Percentiles rank a stretch among this genome's conserved stretches.
Evolutionary conservation across 208 protist species (phyloP).

Genomic region (Zelonia costaricensis): DNA sequence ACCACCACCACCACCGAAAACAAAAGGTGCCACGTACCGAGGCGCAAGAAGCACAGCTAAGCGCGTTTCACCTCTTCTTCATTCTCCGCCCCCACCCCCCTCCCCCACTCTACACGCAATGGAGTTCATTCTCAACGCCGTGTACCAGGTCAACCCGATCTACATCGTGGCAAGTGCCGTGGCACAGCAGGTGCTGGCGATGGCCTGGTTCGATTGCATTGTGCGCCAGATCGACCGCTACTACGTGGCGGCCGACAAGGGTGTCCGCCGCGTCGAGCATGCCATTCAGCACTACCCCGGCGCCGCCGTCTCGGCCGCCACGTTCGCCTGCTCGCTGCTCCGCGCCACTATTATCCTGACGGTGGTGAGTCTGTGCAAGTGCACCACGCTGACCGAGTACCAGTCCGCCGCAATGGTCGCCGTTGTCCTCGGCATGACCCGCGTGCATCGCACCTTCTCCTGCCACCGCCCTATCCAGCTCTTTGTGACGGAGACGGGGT

Average conservation of each 20-base stretch:
- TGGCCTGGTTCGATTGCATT: constrained; percentile 80
- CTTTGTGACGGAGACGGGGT: constrained; percentile 70
- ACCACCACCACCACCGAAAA: too few species aligned
- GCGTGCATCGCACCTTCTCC: constrained; percentile 63
- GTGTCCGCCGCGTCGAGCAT: constrained; percentile 79
- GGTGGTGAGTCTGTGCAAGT: constrained; percentile 42
- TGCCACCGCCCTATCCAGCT: constrained; percentile 82
- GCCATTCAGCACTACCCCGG: constrained; percentile 66
- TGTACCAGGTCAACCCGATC: constrained; percentile 48
- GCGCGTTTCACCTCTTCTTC: background rate
- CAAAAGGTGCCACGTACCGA: too few species aligned
- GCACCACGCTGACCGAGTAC: constrained; percentile 63
- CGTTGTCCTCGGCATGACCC: constrained; percentile 47
- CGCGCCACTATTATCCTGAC: constrained; percentile 50
- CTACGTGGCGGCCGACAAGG: constrained; percentile 88
- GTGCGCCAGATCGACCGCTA: constrained; percentile 71
- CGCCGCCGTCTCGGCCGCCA: constrained; percentile 32
- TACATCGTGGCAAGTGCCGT: constrained; percentile 51
- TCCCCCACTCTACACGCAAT: constrained; percentile 13
- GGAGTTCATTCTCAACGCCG: constrained; percentile 12
- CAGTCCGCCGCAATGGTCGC: constrained; percentile 55
- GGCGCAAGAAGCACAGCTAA: background rate
- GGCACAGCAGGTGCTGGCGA: constrained; percentile 70
- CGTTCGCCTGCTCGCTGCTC: constrained; percentile 43
- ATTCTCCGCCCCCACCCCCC: background rate